These are phyloP conservation scores for Hydnomerulius pinastri DNA, from an alignment of 768 basidiomycete genomes.

Conservation along the genomic window DNA sequence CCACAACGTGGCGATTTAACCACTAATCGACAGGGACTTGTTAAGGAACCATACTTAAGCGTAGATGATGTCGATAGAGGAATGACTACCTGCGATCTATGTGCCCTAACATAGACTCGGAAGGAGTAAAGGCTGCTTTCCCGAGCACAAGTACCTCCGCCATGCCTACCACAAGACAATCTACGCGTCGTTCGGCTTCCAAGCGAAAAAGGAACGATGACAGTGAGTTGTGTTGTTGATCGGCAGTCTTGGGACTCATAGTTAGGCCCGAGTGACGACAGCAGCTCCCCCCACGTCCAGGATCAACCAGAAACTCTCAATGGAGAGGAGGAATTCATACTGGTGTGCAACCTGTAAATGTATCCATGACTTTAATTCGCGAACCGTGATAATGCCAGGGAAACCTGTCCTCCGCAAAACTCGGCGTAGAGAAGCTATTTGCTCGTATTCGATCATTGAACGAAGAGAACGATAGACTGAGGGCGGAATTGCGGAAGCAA, in stretches of 20 bases:
- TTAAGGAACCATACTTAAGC: background rate
- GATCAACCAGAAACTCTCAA: no score
- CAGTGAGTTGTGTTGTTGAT: background rate
- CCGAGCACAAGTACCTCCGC: background rate
- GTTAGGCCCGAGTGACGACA: constrained; percentile 6
- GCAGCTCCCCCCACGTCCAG: no score
- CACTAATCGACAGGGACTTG: constrained; percentile 45
- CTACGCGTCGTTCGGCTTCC: background rate
- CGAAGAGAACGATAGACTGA: constrained; percentile 7
- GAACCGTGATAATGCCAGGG: constrained; percentile 3
- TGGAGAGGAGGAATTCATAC: no score
- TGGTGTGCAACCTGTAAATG: no score
- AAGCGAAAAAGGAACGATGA: constrained; percentile 1
- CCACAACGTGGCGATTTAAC: constrained; percentile 46
- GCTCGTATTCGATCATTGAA: constrained; percentile 10
- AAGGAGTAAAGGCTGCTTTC: no score
- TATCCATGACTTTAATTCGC: background rate
- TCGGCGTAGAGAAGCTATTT: constrained; percentile 12
- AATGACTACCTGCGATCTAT: no score
- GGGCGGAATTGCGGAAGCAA: constrained; percentile 1
- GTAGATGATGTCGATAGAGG: no score
- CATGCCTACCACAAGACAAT: constrained; percentile 18
- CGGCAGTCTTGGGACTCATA: background rate
- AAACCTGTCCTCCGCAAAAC: constrained; percentile 5
- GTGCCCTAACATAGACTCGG: no score